Conservation (phyloP, 2,329 filamentous ascomycete genomes). For the Ascochyta fabae region DNA sequence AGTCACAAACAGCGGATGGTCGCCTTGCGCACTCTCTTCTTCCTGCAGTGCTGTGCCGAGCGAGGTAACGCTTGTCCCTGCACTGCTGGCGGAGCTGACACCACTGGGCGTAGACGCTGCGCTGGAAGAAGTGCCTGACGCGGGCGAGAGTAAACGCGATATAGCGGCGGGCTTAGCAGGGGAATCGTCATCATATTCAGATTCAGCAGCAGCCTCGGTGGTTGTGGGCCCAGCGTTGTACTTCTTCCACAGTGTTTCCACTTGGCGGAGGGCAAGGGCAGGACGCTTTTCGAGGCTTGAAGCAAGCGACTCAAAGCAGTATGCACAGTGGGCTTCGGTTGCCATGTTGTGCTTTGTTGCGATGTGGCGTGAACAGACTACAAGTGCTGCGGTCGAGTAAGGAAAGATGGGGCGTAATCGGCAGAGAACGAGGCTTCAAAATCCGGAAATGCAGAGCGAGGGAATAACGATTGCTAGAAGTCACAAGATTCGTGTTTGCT, state of each 20-base stretch:
- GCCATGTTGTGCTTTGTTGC: constrained; percentile 68
- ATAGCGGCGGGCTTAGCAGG: constrained; percentile 51
- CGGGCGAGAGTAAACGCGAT: constrained; percentile 52
- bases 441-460: not conserved
- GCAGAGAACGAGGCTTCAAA: not conserved
- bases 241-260: constrained; percentile 72
- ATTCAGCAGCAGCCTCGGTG: constrained; percentile 27
- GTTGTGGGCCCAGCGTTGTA: constrained; percentile 50
- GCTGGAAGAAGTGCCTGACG: constrained; percentile 54
- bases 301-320: constrained; percentile 87
- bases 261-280: constrained; percentile 69
- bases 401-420: not conserved
- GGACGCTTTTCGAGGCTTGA: constrained; percentile 75
- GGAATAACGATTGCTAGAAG: not conserved
- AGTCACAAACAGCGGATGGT: constrained; percentile 85
- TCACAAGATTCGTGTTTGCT: constrained; percentile 1
- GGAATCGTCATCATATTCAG: constrained; percentile 29
- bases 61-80: constrained; percentile 48
- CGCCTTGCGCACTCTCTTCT: constrained; percentile 29
- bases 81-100: constrained; percentile 52
- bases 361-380: not conserved
- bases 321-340: constrained; percentile 82
- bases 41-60: constrained; percentile 40
- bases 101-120: constrained; percentile 56
- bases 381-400: not conserved